A percentile compares a stretch with the other conserved stretches of the same genome.
Evolutionary conservation across 1,139 yeast species (phyloP).

Genomic region (Suhomyces terraborum): DNA sequence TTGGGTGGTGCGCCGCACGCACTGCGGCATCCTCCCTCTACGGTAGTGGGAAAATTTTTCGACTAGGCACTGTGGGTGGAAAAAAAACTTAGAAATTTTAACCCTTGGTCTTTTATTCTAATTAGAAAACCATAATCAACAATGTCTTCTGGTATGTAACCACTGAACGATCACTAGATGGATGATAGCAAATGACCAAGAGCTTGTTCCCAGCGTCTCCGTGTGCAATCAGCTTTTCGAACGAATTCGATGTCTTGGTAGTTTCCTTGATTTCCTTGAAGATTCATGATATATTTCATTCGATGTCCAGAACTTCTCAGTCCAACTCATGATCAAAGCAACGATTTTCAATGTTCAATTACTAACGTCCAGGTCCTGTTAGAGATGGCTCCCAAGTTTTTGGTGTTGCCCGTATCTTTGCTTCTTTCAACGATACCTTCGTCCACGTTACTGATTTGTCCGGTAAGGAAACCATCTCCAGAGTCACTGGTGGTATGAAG

Average conservation of each 20-base stretch:
- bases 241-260: too few relatives aligned
- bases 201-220: not conserved
- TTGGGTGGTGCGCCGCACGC: slow-evolving; percentile 16
- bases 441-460: slow-evolving; percentile 99
- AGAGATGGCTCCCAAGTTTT: slow-evolving; percentile 98
- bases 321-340: too few relatives aligned
- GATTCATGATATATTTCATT: too few relatives aligned
- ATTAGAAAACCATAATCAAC: slow-evolving; percentile 27
- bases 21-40: slow-evolving; percentile 8
- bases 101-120: slow-evolving; percentile 18
- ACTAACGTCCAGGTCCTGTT: slow-evolving; percentile 64
- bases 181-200: not conserved
- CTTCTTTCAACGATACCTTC: slow-evolving; percentile 99
- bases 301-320: too few relatives aligned
- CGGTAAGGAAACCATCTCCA: slow-evolving; percentile 99
- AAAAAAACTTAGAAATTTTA: slow-evolving; percentile 18
- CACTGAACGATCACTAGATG: not conserved
- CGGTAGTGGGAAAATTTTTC: slow-evolving; percentile 16
- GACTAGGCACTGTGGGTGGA: slow-evolving; percentile 14
- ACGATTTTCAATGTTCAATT: slow-evolving; percentile 8
- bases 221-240: too few relatives aligned
- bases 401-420: slow-evolving; percentile 99
- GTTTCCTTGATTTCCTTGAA: too few relatives aligned
- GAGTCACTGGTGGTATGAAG: slow-evolving; percentile 99
- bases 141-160: slow-evolving; percentile 26